Evolutionary conservation across 208 protist genomes (phyloP).

Genomic region (Novymonas esmeraldas): DNA sequence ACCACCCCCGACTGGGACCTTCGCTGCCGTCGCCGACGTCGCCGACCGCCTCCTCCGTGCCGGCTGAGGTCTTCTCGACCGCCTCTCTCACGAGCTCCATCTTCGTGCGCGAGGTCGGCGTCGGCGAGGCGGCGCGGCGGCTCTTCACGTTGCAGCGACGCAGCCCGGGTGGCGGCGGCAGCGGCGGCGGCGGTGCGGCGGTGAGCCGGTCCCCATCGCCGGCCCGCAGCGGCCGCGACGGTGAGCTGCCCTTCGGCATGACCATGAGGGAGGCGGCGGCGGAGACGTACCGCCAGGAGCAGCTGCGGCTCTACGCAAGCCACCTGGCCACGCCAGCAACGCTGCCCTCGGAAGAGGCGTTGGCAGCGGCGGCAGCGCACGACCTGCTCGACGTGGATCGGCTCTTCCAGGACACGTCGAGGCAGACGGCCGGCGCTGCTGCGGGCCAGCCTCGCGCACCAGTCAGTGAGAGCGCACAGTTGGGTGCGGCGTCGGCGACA

Average conservation of each 20-base stretch:
- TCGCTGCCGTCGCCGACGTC: too few species aligned
- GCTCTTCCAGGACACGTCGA: slow-evolving; percentile 12
- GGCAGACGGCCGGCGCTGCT: not conserved
- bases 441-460: not conserved
- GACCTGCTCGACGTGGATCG: slow-evolving; percentile 15
- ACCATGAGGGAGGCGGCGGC: not conserved
- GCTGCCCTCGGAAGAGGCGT: not conserved
- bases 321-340: slow-evolving; percentile 7
- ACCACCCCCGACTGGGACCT: too few species aligned
- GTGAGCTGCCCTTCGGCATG: not conserved
- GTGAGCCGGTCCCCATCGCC: not conserved
- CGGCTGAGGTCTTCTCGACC: slow-evolving; percentile 10
- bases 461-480: not conserved
- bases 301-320: slow-evolving; percentile 26
- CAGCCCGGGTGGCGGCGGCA: not conserved
- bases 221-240: not conserved
- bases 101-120: slow-evolving; percentile 25
- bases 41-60: slow-evolving; percentile 13
- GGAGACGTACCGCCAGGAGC: slow-evolving; percentile 21
- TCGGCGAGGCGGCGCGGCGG: slow-evolving; percentile 8
- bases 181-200: too few species aligned
- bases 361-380: not conserved
- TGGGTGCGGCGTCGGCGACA: too few species aligned
- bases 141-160: not conserved
- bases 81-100: slow-evolving; percentile 29